Conservation (phyloP, 2,329 filamentous ascomycete genomes). For the Talaromyces pinophilus region DNA sequence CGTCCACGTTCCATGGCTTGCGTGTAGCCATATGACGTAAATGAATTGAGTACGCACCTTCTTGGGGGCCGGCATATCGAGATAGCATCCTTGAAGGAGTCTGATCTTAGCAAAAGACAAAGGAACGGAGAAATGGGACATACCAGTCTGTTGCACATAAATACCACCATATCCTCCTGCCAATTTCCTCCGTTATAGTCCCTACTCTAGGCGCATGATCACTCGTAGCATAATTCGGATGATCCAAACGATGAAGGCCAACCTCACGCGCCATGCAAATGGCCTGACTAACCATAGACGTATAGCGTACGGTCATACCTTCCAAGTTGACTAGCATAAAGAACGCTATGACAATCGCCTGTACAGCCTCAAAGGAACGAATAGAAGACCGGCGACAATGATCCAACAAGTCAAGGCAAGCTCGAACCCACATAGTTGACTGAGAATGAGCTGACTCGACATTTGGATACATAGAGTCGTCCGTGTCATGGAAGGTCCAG, state of each 20-base stretch:
- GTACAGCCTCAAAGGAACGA: slow-evolving; percentile 39
- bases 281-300: slow-evolving; percentile 35
- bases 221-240: slow-evolving; percentile 9
- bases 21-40: slow-evolving; percentile 42
- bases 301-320: slow-evolving; percentile 37
- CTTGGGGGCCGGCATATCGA: slow-evolving; percentile 32
- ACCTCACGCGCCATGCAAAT: slow-evolving; percentile 30
- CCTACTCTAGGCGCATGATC: not conserved
- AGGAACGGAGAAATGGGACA: not conserved
- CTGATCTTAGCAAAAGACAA: no score
- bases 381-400: slow-evolving; percentile 30
- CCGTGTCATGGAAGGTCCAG: slow-evolving; percentile 32
- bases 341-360: slow-evolving; percentile 39
- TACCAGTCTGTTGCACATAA: slow-evolving; percentile 42
- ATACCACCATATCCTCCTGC: slow-evolving; percentile 48
- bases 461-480: slow-evolving; percentile 24
- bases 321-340: slow-evolving; percentile 39
- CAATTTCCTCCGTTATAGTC: slow-evolving; percentile 38
- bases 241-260: slow-evolving; percentile 27
- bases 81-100: slow-evolving; percentile 27
- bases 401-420: slow-evolving; percentile 37
- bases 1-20: slow-evolving; percentile 41
- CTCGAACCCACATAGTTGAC: slow-evolving; percentile 34
- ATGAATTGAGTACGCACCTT: slow-evolving; percentile 42
- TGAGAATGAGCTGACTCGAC: slow-evolving; percentile 33